Conservation (phyloP, 2,329 filamentous ascomycete species). For the Blastomyces silverae region DNA sequence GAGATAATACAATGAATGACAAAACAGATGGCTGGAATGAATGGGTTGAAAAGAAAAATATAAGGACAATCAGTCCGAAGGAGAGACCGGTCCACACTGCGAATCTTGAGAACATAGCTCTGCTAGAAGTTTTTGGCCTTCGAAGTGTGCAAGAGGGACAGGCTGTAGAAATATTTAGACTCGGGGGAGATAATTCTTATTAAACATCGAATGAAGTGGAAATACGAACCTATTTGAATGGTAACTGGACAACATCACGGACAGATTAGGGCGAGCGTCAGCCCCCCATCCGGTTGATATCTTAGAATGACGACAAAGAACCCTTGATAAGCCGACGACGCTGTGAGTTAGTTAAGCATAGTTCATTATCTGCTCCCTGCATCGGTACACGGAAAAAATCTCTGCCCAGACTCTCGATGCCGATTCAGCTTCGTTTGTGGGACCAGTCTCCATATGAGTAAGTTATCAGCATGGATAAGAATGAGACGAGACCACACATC, state of each 20-base stretch:
- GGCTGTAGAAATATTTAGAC: neutral
- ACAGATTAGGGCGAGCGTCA: too few species aligned
- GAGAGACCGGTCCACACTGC: neutral
- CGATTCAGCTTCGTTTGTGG: neutral
- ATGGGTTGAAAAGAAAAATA: slow-evolving; percentile 11
- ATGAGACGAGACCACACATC: neutral
- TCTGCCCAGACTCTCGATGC: neutral
- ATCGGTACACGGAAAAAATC: neutral
- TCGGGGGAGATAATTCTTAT: neutral
- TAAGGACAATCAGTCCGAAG: neutral
- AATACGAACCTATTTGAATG: neutral
- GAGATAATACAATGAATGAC: slow-evolving; percentile 15
- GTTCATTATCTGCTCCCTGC: neutral
- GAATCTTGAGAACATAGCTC: neutral
- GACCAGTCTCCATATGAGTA: neutral
- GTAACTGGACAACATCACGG: neutral
- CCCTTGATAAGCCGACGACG: too few species aligned
- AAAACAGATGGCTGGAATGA: slow-evolving; percentile 9
- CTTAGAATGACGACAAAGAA: neutral
- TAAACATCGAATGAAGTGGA: too few species aligned
- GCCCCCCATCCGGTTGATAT: neutral
- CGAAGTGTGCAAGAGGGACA: neutral
- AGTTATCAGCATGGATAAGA: neutral
- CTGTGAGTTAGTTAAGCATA: too few species aligned
- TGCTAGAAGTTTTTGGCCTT: neutral